Percentiles rank a stretch among this genome's conserved stretches.
phyloP scores from a whole-genome alignment of 257 asterid genomes.

The Solanum neorickii region DNA sequence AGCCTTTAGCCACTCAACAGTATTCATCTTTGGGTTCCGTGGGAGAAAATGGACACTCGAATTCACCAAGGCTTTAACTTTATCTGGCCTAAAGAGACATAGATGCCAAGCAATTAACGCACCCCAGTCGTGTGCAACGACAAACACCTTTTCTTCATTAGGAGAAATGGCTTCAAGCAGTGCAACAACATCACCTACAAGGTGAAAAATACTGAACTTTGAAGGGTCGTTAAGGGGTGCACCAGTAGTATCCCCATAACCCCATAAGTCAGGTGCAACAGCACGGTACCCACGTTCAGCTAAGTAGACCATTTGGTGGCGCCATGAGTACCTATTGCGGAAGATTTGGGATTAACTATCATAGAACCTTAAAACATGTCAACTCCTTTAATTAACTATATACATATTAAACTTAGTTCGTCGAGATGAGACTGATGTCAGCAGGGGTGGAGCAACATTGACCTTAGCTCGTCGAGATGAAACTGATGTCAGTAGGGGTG shows the following conservation, averaged over 20 bases:
- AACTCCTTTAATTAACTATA: too few species aligned
- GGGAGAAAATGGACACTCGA: conserved; percentile 41
- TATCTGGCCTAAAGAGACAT: conserved; percentile 54
- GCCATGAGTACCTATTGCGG: conserved; percentile 45
- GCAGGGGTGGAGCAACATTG: too few species aligned
- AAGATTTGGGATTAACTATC: neutral
- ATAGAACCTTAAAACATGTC: neutral
- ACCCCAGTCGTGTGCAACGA: conserved; percentile 88
- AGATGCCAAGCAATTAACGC: conserved; percentile 55
- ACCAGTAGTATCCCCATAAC: conserved; percentile 73
- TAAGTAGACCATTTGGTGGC: conserved; percentile 64
- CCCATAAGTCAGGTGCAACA: conserved; percentile 70
- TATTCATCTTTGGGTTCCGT: conserved; percentile 17
- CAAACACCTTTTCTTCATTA: conserved; percentile 44
- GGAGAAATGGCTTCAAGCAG: conserved; percentile 43
- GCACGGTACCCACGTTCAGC: conserved; percentile 67
- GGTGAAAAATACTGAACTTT: conserved; percentile 32
- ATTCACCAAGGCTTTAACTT: conserved; percentile 45
- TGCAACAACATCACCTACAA: conserved; percentile 53
- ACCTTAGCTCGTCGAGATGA: neutral
- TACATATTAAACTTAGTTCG: too few species aligned
- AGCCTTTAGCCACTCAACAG: conserved; percentile 17
- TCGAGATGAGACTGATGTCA: neutral
- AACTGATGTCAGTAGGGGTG: neutral
- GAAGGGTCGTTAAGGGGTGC: conserved; percentile 45